phyloP scores from a whole-genome alignment of 2,329 filamentous ascomycete genomes.

The Onygenales sp. region DNA sequence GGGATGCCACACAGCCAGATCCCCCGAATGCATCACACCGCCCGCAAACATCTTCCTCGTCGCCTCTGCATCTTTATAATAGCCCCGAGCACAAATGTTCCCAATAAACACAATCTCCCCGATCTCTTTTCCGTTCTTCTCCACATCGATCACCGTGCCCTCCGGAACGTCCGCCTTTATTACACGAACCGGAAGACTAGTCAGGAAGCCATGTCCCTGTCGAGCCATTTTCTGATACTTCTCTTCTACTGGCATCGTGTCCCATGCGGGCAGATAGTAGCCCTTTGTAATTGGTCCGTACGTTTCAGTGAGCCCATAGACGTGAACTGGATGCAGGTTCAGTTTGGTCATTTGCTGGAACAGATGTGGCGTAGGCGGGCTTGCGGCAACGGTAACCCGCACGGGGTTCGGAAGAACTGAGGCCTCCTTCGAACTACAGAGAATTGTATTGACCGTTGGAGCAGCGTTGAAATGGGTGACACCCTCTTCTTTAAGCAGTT shows the following conservation, averaged over 20 bases:
- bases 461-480: slow-evolving; percentile 96
- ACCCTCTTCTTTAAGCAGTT: slow-evolving; percentile 69
- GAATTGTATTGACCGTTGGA: slow-evolving; percentile 88
- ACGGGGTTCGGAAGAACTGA: slow-evolving; percentile 60
- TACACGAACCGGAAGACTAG: slow-evolving; percentile 68
- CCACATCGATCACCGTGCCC: slow-evolving; percentile 57
- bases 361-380: slow-evolving; percentile 77
- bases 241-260: slow-evolving; percentile 60
- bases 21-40: slow-evolving; percentile 78
- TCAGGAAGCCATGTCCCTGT: slow-evolving; percentile 86
- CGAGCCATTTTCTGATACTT: slow-evolving; percentile 85
- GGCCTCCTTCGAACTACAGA: slow-evolving; percentile 73
- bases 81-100: slow-evolving; percentile 86
- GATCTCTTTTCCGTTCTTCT: slow-evolving; percentile 62
- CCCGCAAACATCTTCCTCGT: slow-evolving; percentile 81
- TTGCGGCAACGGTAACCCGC: slow-evolving; percentile 83
- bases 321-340: slow-evolving; percentile 84
- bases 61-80: slow-evolving; percentile 81
- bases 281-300: slow-evolving; percentile 95
- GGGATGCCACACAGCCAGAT: slow-evolving; percentile 85
- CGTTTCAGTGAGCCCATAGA: slow-evolving; percentile 81
- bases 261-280: slow-evolving; percentile 79
- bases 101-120: slow-evolving; percentile 80
- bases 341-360: slow-evolving; percentile 86
- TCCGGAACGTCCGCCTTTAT: slow-evolving; percentile 68